These are phyloP conservation scores for Malassezia caprae DNA, from an alignment of 1,284 basidiomycete species.

Conservation along the genomic window DNA sequence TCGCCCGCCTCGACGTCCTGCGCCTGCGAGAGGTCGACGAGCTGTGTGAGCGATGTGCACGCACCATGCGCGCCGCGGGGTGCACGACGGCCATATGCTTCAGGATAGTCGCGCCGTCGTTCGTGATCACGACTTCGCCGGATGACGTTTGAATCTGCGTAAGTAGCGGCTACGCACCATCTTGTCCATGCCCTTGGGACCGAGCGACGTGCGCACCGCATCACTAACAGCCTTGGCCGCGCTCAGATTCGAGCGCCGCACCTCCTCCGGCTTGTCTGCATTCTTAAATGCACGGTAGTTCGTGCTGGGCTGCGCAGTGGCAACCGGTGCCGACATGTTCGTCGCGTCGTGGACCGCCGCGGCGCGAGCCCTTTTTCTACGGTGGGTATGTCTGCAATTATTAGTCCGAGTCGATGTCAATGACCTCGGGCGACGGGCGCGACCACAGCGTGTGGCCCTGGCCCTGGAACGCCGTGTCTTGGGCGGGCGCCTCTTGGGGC, in stretches of 20 bases:
- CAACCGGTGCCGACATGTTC: slow-evolving; percentile 13
- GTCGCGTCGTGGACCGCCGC: not conserved
- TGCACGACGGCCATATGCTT: slow-evolving; percentile 95
- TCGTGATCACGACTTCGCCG: slow-evolving; percentile 95
- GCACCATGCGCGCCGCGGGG: slow-evolving; percentile 85
- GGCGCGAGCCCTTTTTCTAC: not conserved
- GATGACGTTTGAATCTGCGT: slow-evolving; percentile 75
- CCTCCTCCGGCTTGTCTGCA: slow-evolving; percentile 48
- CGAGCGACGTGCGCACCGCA: slow-evolving; percentile 89
- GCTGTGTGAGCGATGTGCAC: slow-evolving; percentile 11
- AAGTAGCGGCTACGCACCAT: slow-evolving; percentile 56
- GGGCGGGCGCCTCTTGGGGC: not conserved
- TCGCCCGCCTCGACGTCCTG: slow-evolving; percentile 99
- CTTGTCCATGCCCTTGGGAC: slow-evolving; percentile 98
- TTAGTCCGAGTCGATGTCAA: slow-evolving; percentile 37
- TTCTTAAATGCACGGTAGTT: slow-evolving; percentile 43
- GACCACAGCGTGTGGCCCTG: slow-evolving; percentile 4
- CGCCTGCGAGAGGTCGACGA: slow-evolving; percentile 87
- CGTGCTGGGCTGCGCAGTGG: not conserved
- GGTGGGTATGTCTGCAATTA: slow-evolving; percentile 7
- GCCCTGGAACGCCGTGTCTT: slow-evolving; percentile 7
- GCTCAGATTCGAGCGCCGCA: slow-evolving; percentile 40
- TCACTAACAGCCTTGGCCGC: slow-evolving; percentile 75
- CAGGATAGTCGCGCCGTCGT: slow-evolving; percentile 96
- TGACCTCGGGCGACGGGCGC: slow-evolving; percentile 21